These are phyloP conservation scores for Ophiostoma quercus DNA, from an alignment of 2,329 filamentous ascomycete species.

Conservation along the genomic window DNA sequence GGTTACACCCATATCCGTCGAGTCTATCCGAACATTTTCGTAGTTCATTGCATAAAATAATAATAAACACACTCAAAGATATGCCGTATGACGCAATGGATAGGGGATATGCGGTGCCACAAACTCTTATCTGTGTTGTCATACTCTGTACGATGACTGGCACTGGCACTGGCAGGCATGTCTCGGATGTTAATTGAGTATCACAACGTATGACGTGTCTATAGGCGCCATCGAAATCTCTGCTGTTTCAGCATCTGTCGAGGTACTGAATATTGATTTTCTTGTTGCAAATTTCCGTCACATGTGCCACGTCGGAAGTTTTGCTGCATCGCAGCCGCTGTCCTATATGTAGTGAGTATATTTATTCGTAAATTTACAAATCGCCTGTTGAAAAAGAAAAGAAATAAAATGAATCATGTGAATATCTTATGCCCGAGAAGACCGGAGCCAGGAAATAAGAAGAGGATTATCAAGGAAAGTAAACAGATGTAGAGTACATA, in stretches of 20 bases:
- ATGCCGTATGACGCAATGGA: slow-evolving; percentile 2
- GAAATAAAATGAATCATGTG: background rate
- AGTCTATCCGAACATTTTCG: background rate
- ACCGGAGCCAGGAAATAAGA: background rate
- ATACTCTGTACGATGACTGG: background rate
- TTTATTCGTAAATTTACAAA: no score
- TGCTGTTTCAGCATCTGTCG: slow-evolving; percentile 1
- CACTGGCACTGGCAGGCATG: background rate
- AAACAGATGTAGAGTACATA: no score
- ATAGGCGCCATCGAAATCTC: slow-evolving; percentile 1
- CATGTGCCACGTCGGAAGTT: background rate
- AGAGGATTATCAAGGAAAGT: no score
- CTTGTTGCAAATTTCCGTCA: background rate
- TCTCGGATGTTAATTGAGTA: slow-evolving; percentile 7
- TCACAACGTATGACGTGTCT: slow-evolving; percentile 3
- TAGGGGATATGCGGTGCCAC: slow-evolving; percentile 3
- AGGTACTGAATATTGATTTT: background rate
- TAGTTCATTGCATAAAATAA: background rate
- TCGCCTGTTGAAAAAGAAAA: background rate
- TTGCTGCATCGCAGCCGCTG: background rate
- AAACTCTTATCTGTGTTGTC: slow-evolving; percentile 1
- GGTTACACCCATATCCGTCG: slow-evolving; percentile 7
- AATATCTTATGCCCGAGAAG: background rate
- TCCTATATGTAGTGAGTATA: background rate
- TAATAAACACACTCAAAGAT: background rate